These are phyloP conservation scores for Flammula alnicola DNA, from an alignment of 1,284 basidiomycete genomes.

Conservation along the genomic window DNA sequence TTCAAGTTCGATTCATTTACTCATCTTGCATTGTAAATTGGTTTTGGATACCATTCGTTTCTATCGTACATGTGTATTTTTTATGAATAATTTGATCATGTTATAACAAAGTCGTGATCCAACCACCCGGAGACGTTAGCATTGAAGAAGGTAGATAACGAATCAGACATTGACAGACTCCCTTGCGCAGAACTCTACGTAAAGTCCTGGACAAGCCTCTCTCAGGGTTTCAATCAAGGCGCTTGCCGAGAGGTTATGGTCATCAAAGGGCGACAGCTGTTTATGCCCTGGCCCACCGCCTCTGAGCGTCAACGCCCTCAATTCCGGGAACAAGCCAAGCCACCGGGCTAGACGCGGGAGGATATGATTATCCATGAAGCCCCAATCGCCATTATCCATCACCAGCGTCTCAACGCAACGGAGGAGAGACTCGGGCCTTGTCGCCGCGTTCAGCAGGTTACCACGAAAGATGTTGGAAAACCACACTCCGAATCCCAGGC, in stretches of 20 bases:
- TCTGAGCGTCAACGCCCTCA: conserved; percentile 17
- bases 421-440: conserved; percentile 17
- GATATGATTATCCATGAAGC: conserved; percentile 14
- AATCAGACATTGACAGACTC: background rate
- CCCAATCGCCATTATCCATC: conserved; percentile 23
- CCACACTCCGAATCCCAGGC: conserved; percentile 23
- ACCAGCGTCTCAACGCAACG: conserved; percentile 20
- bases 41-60: too few species aligned
- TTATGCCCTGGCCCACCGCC: background rate
- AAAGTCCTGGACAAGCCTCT: conserved; percentile 6
- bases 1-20: too few species aligned
- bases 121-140: background rate
- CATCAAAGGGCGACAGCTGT: background rate
- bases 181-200: conserved; percentile 1
- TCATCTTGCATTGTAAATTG: too few species aligned
- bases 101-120: background rate
- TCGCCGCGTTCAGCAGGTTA: background rate
- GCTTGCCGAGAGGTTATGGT: background rate
- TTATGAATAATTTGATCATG: too few species aligned
- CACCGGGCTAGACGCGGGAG: conserved; percentile 15
- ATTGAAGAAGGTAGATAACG: background rate
- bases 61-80: too few species aligned
- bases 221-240: conserved; percentile 7
- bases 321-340: conserved; percentile 20
- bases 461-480: conserved; percentile 14